phyloP scores from a whole-genome alignment of 805 yeast genomes.

The Metschnikowia vanudenii region DNA sequence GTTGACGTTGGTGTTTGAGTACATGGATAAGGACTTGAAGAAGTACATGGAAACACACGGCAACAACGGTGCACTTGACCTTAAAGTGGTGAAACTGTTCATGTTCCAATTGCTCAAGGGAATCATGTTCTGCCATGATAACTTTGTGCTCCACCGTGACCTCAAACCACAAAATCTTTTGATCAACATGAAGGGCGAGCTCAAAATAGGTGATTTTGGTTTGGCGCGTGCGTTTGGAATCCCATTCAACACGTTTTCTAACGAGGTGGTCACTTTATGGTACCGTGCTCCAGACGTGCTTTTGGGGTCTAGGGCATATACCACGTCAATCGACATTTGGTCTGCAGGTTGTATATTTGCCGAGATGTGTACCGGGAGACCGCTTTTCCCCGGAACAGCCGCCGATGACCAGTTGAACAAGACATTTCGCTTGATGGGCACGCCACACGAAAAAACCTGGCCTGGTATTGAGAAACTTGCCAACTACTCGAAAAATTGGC shows the following conservation, averaged over 20 bases:
- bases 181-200: constrained; percentile 84
- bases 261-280: constrained; percentile 98
- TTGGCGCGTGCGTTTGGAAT: constrained; percentile 97
- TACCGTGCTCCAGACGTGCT: constrained; percentile 97
- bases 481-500: constrained; percentile 82
- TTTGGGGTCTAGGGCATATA: constrained; percentile 90
- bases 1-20: constrained; percentile 89
- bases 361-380: constrained; percentile 98
- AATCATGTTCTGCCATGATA: constrained; percentile 82
- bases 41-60: constrained; percentile 92
- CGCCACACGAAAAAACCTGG: constrained; percentile 96
- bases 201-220: constrained; percentile 95
- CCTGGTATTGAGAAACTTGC: constrained; percentile 93
- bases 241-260: constrained; percentile 94
- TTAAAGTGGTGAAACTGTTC: constrained; percentile 76
- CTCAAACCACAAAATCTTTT: constrained; percentile 93
- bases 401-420: constrained; percentile 93
- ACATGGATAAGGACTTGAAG: constrained; percentile 89
- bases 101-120: constrained; percentile 94
- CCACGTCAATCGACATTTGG: constrained; percentile 98
- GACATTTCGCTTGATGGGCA: constrained; percentile 91
- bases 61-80: constrained; percentile 67
- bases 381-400: constrained; percentile 92
- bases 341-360: constrained; percentile 98
- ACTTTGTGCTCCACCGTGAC: constrained; percentile 79